Percentiles rank a stretch among this genome's conserved stretches.
Conservation (phyloP, 768 basidiomycete genomes). For the Boletellus sp. region DNA sequence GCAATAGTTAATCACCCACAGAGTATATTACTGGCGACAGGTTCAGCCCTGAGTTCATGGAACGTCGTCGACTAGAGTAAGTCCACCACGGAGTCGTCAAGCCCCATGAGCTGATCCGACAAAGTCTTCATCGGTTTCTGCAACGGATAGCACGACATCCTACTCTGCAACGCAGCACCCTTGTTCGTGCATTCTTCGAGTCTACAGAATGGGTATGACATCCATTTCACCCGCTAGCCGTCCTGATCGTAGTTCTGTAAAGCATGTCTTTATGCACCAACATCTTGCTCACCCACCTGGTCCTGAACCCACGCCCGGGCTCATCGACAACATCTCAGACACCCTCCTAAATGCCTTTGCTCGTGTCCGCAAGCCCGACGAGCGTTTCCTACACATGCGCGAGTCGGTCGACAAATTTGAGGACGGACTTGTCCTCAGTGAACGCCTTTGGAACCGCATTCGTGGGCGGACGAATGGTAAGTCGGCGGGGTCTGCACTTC, state of each 20-base stretch:
- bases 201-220: constrained; percentile 94
- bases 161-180: constrained; percentile 84
- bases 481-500: constrained; percentile 31
- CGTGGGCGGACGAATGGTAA: constrained; percentile 85
- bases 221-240: not conserved
- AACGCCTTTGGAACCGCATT: constrained; percentile 75
- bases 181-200: constrained; percentile 92
- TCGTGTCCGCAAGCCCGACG: constrained; percentile 94
- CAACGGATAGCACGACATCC: constrained; percentile 91
- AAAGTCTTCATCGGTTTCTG: constrained; percentile 87
- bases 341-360: constrained; percentile 95
- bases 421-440: constrained; percentile 80
- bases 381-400: constrained; percentile 89
- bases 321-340: constrained; percentile 95
- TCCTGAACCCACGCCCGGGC: constrained; percentile 70
- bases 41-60: constrained; percentile 97
- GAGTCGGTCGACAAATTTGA: constrained; percentile 95
- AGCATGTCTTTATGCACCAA: constrained; percentile 98
- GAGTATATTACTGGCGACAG: constrained; percentile 98
- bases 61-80: constrained; percentile 84
- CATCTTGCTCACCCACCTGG: constrained; percentile 89
- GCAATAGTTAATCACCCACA: constrained; percentile 29
- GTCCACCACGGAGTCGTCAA: constrained; percentile 24
- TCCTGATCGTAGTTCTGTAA: constrained; percentile 6
- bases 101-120: constrained; percentile 3